Percentiles rank a stretch among this genome's conserved stretches.
Evolutionary conservation across 73 alveolate genomes (phyloP).

Genomic region (Symbiodinium natans): DNA sequence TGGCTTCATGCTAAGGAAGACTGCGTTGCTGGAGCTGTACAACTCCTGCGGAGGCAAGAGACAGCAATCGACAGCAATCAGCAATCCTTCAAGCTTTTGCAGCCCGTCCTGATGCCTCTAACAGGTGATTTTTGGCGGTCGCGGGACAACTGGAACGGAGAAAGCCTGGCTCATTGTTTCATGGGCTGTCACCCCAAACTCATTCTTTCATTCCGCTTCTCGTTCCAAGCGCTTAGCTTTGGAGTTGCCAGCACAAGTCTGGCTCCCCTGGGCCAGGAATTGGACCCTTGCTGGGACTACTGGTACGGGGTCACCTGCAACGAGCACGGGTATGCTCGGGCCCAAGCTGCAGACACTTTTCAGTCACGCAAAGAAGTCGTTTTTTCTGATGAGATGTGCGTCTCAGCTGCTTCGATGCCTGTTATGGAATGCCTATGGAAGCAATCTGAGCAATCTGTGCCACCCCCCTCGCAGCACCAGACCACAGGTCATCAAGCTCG

Average conservation of each 20-base stretch:
- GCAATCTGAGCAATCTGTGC: too few species aligned
- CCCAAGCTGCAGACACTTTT: background rate
- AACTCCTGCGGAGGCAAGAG: constrained; percentile 73
- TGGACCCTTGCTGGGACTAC: constrained; percentile 93
- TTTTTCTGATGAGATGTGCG: too few species aligned
- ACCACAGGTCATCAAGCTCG: constrained; percentile 69
- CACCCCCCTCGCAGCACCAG: too few species aligned
- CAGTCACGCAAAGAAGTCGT: too few species aligned
- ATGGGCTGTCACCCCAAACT: background rate
- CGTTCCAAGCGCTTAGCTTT: background rate
- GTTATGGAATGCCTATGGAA: too few species aligned
- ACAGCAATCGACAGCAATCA: background rate
- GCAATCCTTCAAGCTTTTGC: background rate
- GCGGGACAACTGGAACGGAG: constrained; percentile 67
- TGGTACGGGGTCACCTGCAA: constrained; percentile 94
- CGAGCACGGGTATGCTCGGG: constrained; percentile 64
- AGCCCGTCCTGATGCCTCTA: background rate
- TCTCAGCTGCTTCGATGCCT: too few species aligned
- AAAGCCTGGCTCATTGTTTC: background rate
- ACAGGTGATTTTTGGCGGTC: constrained; percentile 78
- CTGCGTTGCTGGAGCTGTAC: constrained; percentile 79
- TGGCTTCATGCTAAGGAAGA: constrained; percentile 24
- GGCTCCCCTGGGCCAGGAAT: constrained; percentile 27
- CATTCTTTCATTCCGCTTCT: background rate
- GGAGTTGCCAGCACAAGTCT: too few species aligned